phyloP scores from a whole-genome alignment of 768 basidiomycete genomes.

The Leccinum variicolor region DNA sequence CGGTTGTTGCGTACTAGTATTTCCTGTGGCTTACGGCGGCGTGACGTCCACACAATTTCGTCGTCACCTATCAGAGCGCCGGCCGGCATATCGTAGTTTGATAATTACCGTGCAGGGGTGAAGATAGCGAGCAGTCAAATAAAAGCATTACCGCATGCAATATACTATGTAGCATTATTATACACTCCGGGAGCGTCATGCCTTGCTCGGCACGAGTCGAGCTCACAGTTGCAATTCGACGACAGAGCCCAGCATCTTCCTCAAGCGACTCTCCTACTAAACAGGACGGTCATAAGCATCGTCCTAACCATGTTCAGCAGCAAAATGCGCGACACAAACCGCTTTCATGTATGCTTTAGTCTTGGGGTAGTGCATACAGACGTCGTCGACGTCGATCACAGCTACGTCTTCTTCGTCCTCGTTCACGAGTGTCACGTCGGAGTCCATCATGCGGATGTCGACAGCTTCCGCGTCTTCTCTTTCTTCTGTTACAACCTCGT shows the following conservation, averaged over 20 bases:
- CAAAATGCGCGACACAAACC: constrained; percentile 15
- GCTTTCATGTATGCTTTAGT: constrained; percentile 19
- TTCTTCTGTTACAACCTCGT: background rate
- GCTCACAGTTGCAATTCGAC: constrained; percentile 16
- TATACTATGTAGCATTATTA: background rate
- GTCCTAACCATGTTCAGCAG: background rate
- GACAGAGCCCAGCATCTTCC: constrained; percentile 7
- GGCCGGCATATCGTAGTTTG: background rate
- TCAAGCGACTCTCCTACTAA: constrained; percentile 14
- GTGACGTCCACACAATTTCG: background rate
- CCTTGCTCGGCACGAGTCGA: background rate
- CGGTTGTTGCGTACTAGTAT: background rate
- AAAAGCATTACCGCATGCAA: background rate
- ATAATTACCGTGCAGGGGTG: background rate
- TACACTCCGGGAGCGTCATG: background rate
- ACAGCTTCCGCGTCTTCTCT: background rate
- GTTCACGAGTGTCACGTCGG: constrained; percentile 29
- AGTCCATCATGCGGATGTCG: constrained; percentile 15
- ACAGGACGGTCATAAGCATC: constrained; percentile 1
- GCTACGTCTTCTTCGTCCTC: constrained; percentile 15
- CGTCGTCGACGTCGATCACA: constrained; percentile 14
- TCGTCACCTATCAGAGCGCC: background rate
- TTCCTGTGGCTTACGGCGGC: background rate
- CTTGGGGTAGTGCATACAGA: constrained; percentile 17
- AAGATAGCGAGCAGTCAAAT: background rate